Base-by-base conservation (phyloP, 371 early-diverging fungal genomes). In the Saksenaea oblongispora region DNA sequence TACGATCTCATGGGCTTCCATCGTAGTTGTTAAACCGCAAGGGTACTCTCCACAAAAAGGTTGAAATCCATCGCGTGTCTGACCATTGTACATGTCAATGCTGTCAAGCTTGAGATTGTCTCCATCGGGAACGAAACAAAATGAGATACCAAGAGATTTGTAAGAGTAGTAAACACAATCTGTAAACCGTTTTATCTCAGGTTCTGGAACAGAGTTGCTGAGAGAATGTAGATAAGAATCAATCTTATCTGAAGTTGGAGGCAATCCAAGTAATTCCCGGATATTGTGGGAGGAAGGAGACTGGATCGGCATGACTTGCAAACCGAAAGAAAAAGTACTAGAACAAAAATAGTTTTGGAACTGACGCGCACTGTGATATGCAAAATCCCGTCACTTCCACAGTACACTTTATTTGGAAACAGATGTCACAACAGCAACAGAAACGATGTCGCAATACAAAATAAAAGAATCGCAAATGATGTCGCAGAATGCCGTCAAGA, bases 1-100 rank as follows among this genome's bases (percentile, higher is more conserved):
- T 1, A 82, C 82, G n/a, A 82, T 75, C 44, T 79, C 77, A 62
- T 76, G 73, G 18, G 77, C 82, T 57, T 70, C 71, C 59, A 72
- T 75, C 5, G 67, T 58, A 1, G 54, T 36, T 18, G 41, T 59
- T 1, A 82, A 53, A 15, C 66, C 73, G 41, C 67, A 71, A 1
- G 78, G 78, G 28, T 71, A 59, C 26, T 37, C 37, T 0, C 67
- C 59, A 1, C 41, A 13, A 42, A 62, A 81, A 24, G 73, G 72
- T 10, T 59, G 44, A 55, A 77, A 79, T 3, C 77, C 77, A 34
- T 82, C 79, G 14, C 67, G 64, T 4, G 82, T 79, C 26, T 69
- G 59, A 0, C 75, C 76, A 53, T 82, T 82, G 57, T 77, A 79
- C 9, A 82, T 58, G 51, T 79, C 79, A 39, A 82, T 71, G 14